Evolutionary conservation across 2,329 filamentous ascomycete genomes (phyloP), one percentile per base, ranked within the genome.

Genomic region (Pseudogymnoascus pannorum): DNA sequence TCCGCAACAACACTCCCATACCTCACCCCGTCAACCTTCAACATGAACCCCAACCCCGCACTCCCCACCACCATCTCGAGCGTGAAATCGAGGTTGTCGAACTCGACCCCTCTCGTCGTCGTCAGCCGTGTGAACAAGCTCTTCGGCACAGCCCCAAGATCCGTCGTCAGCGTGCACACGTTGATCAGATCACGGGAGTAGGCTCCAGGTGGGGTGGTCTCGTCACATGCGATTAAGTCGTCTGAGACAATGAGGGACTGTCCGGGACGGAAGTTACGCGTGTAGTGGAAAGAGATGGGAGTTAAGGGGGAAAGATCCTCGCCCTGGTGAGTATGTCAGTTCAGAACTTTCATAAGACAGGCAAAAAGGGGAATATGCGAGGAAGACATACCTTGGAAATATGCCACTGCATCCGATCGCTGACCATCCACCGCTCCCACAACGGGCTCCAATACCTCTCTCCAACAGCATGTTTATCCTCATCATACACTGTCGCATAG

Each of bases 341-440:
- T n/a, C 24, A 6, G 14, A 18, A 22, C 7, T n/a, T 20, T 26
- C 26, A 24, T 22, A 12, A 5, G 18, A 8, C 2, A 54, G 4
- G 1, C 14, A 7, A 4, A 20, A 16, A 16, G 31, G n/a, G 4
- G 26, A 38, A 24, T 16, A 18, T 24, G 58, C 8, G 22, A 18
- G 5, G 61, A 2, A 48, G 61, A 74, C 78, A 67, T 68, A 86
- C 87, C 81, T 91, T 91, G 64, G 85, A 83, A 71, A 92, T 90
- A 73, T 92, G 88, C 89, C 89, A 92, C 74, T 91, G 87, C 88
- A 93, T 92, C 57, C 89, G 81, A 72, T 92, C 87, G 51, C 82
- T 86, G 5, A 92, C 88, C 88, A 91, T 92, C 88, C 87, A 92
- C 57, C 88, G 75, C 75, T 92, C 88, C 88, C 88, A 91, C 22